Evolutionary conservation across 495 filamentous ascomycete species (phyloP).

Genomic region (Viridothelium virens): DNA sequence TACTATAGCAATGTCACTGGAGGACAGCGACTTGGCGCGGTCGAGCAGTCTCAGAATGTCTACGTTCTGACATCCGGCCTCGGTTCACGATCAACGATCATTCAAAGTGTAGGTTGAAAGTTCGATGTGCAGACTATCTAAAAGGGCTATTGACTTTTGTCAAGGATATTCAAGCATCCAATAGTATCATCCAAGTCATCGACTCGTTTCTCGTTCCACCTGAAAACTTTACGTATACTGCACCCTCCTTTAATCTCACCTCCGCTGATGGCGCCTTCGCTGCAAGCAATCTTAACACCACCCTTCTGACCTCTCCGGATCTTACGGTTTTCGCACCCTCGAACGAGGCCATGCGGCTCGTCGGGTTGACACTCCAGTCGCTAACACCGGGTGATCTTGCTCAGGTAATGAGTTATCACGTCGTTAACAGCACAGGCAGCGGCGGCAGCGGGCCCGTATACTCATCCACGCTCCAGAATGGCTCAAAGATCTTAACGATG

Average conservation of each 20-base stretch:
- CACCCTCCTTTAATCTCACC: slow-evolving; percentile 25
- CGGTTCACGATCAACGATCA: slow-evolving; percentile 1
- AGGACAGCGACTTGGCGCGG: background rate
- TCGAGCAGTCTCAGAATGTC: slow-evolving; percentile 1
- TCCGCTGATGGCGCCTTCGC: slow-evolving; percentile 22
- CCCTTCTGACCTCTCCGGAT: background rate
- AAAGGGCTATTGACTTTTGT: background rate
- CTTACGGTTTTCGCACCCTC: slow-evolving; percentile 8
- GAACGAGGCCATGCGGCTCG: slow-evolving; percentile 11
- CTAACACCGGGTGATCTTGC: background rate
- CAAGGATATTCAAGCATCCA: slow-evolving; percentile 12
- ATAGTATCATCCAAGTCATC: slow-evolving; percentile 24
- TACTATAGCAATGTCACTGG: background rate
- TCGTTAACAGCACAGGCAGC: slow-evolving; percentile 4
- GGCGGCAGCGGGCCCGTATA: slow-evolving; percentile 43
- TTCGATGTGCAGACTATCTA: background rate
- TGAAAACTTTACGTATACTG: slow-evolving; percentile 16
- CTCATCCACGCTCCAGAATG: slow-evolving; percentile 39
- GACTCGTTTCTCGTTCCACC: slow-evolving; percentile 24
- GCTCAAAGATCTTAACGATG: slow-evolving; percentile 38
- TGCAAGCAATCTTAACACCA: slow-evolving; percentile 5
- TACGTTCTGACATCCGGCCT: background rate
- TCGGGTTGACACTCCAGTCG: background rate
- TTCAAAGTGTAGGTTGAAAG: background rate
- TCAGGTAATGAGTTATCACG: background rate